Evolutionary conservation across 805 yeast genomes (phyloP).

Genomic region (Metschnikowia sp.): DNA sequence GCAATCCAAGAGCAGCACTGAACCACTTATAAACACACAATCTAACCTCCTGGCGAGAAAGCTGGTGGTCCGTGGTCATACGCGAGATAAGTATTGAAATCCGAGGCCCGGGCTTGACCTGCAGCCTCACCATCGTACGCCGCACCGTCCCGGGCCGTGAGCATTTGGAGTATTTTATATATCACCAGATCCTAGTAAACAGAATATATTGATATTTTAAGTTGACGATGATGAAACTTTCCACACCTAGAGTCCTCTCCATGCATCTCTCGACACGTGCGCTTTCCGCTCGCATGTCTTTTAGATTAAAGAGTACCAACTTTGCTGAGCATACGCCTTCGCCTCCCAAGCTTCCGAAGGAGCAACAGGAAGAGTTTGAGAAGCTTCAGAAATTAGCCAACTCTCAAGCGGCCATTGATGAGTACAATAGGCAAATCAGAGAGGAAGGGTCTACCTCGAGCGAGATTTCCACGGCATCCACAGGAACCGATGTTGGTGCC

Average conservation of each 20-base stretch:
- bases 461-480: slow-evolving; percentile 25
- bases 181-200: too few relatives aligned
- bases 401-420: slow-evolving; percentile 74
- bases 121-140: background rate
- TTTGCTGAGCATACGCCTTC: slow-evolving; percentile 27
- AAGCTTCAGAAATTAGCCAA: slow-evolving; percentile 75
- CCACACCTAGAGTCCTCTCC: background rate
- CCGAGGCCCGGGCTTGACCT: background rate
- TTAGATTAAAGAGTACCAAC: slow-evolving; percentile 15
- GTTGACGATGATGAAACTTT: background rate
- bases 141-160: background rate
- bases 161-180: background rate
- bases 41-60: too few relatives aligned
- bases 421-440: slow-evolving; percentile 51
- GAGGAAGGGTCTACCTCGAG: slow-evolving; percentile 16
- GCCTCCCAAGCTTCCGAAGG: slow-evolving; percentile 75
- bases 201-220: too few relatives aligned
- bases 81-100: too few relatives aligned
- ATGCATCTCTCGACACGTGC: background rate
- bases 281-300: background rate
- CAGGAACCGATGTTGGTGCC: slow-evolving; percentile 56
- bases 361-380: slow-evolving; percentile 91
- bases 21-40: too few relatives aligned
- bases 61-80: too few relatives aligned
- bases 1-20: too few relatives aligned